Evolutionary conservation across 306 rosid genomes (phyloP), one percentile per base, ranked within the genome.

Genomic region (Heteromeles arbutifolia): DNA sequence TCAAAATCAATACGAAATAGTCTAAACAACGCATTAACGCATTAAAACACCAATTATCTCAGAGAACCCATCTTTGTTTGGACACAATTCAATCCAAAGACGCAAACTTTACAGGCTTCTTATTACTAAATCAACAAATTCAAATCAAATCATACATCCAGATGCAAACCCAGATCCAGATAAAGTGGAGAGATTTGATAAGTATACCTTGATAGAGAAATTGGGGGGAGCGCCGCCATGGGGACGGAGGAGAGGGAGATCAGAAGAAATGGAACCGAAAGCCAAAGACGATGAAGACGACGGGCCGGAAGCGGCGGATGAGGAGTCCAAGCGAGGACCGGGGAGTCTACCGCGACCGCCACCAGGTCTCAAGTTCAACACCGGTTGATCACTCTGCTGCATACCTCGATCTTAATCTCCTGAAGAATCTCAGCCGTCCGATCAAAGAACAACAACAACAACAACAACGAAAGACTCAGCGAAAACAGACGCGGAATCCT

Each of bases 341-440:
- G 85, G 88, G 76, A 85, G 86, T 82, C 98, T 81, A 31, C 89
- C 85, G 39, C 97, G 93, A 78, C 99, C 98, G 82, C 99, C 99
- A 77, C 99, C 99, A 88, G 99, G 99, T 88, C 99, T 96, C 93
- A 96, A 96, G 87, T 94, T 82, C 85, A 82, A 78, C 82, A 78
- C 82, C 84, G 89, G 83, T 77, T 87, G 96, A 90, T 92, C 97
- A 92, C 88, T 88, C 82, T 92, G 96, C 97, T 92, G 99, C 99
- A 96, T 96, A 89, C 90, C 98, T 92, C 89, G 83, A 90, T 87
- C 87, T 88, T 65, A 65, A 80, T 77, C 83, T 74, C 75, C 57
- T 12, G 70, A 50, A 67, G 77, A 78, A 84, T 76, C 78, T 77
- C 71, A 68, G 84, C 81, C 88, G 90, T 75, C 64, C 48, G 80